These are phyloP conservation scores for Clavulina sp. DNA, from an alignment of 768 basidiomycete genomes.

Conservation along the genomic window DNA sequence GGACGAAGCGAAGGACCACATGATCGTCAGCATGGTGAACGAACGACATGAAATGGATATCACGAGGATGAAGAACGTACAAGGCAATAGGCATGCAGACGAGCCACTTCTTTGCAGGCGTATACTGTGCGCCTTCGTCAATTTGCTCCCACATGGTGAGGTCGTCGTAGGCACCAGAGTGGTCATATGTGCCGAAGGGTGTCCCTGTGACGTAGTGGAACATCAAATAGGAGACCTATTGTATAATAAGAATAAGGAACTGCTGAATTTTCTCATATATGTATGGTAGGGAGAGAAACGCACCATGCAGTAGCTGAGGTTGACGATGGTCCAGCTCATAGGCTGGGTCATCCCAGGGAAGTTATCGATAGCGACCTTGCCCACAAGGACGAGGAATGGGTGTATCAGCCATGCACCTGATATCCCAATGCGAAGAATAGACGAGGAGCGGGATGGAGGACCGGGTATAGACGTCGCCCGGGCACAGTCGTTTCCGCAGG, in stretches of 20 bases:
- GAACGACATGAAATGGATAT: not conserved
- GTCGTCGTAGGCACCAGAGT: conserved; percentile 91
- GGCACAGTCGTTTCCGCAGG: not conserved
- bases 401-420: conserved; percentile 97
- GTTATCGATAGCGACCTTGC: conserved; percentile 86
- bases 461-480: not conserved
- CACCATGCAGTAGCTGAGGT: conserved; percentile 79
- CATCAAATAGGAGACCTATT: conserved; percentile 94
- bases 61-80: conserved; percentile 33
- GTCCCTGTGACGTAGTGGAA: conserved; percentile 98
- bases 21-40: conserved; percentile 2
- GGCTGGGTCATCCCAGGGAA: conserved; percentile 89
- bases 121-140: conserved; percentile 95
- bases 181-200: conserved; percentile 75
- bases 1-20: too few relatives aligned
- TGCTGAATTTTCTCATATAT: not conserved
- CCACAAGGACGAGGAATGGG: conserved; percentile 73
- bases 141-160: conserved; percentile 99
- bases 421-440: not conserved
- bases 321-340: conserved; percentile 88
- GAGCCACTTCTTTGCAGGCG: conserved; percentile 95
- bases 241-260: not conserved
- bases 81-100: conserved; percentile 74
- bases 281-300: conserved; percentile 19
- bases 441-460: not conserved